phyloP scores from a whole-genome alignment of 495 filamentous ascomycete genomes.

The Hypoxylon perforatum region DNA sequence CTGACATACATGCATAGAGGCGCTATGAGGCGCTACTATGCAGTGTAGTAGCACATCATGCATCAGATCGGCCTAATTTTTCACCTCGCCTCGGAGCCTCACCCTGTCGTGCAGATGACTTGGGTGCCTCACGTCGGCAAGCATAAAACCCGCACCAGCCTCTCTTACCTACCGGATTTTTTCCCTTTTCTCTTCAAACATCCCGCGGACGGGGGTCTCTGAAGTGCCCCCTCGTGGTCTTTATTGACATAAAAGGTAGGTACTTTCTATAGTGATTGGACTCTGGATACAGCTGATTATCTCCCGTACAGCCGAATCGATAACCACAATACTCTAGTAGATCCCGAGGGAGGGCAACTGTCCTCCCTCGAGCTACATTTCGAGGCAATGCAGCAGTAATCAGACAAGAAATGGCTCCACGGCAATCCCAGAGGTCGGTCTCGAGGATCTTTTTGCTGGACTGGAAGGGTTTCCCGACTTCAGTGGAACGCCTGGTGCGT shows the following conservation, averaged over 20 bases:
- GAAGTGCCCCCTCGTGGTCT: background rate
- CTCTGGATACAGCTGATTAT: background rate
- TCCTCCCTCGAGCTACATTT: slow-evolving; percentile 30
- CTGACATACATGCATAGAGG: background rate
- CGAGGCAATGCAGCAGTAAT: slow-evolving; percentile 30
- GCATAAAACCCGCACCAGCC: slow-evolving; percentile 2
- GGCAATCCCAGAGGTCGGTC: slow-evolving; percentile 7
- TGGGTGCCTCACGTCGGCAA: no score
- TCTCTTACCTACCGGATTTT: background rate
- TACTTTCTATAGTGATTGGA: background rate
- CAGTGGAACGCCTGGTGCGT: background rate
- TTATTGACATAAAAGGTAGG: slow-evolving; percentile 2
- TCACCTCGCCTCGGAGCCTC: slow-evolving; percentile 21
- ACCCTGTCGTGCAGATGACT: no score
- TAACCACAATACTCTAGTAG: background rate
- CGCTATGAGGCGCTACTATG: background rate
- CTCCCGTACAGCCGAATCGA: background rate
- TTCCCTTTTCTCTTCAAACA: background rate
- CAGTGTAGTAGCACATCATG: background rate
- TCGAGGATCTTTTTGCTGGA: slow-evolving; percentile 18
- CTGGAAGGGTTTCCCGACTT: slow-evolving; percentile 17
- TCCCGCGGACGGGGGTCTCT: background rate
- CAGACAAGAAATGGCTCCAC: slow-evolving; percentile 16
- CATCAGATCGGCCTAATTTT: slow-evolving; percentile 17
- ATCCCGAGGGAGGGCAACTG: slow-evolving; percentile 27